These are phyloP conservation scores for Ascoidea asiatica DNA, from an alignment of 805 yeast species.

Conservation along the genomic window DNA sequence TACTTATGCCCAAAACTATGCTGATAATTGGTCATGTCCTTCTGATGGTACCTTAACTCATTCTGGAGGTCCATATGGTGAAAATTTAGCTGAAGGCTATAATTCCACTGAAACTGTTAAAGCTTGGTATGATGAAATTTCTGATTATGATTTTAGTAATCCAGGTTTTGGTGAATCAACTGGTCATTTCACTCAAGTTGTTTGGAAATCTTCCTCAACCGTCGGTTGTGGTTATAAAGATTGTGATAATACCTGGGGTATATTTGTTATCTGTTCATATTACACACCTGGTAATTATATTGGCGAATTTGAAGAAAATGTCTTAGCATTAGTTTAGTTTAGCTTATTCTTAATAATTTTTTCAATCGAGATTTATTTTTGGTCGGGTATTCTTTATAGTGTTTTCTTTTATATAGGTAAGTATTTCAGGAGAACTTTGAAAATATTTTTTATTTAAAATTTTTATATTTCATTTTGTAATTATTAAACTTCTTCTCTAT, in stretches of 20 bases:
- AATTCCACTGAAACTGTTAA: slow-evolving; percentile 36
- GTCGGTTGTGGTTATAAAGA: slow-evolving; percentile 53
- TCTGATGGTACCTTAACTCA: slow-evolving; percentile 39
- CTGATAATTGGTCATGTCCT: slow-evolving; percentile 24
- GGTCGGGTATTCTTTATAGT: too few species aligned
- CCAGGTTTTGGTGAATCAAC: slow-evolving; percentile 38
- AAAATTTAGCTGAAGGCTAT: slow-evolving; percentile 62
- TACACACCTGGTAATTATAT: slow-evolving; percentile 39
- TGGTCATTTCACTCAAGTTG: slow-evolving; percentile 68
- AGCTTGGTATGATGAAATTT: slow-evolving; percentile 64
- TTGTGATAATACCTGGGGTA: slow-evolving; percentile 36
- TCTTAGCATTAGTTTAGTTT: slow-evolving; percentile 18
- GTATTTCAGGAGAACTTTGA: too few species aligned
- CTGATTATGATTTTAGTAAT: slow-evolving; percentile 34
- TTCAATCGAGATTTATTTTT: too few species aligned
- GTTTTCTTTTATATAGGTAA: too few species aligned
- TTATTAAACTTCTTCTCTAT: too few species aligned
- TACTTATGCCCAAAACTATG: slow-evolving; percentile 36
- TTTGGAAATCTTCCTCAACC: slow-evolving; percentile 49
- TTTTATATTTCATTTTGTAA: too few species aligned
- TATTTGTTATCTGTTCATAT: slow-evolving; percentile 64
- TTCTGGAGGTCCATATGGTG: slow-evolving; percentile 59
- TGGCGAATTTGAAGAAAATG: slow-evolving; percentile 21
- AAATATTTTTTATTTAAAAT: too few species aligned
- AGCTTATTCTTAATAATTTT: too few species aligned